Evolutionary conservation across 345 rosid genomes (phyloP), one percentile per base, ranked within the genome.

Genomic region (Bretschneidera sinensis): DNA sequence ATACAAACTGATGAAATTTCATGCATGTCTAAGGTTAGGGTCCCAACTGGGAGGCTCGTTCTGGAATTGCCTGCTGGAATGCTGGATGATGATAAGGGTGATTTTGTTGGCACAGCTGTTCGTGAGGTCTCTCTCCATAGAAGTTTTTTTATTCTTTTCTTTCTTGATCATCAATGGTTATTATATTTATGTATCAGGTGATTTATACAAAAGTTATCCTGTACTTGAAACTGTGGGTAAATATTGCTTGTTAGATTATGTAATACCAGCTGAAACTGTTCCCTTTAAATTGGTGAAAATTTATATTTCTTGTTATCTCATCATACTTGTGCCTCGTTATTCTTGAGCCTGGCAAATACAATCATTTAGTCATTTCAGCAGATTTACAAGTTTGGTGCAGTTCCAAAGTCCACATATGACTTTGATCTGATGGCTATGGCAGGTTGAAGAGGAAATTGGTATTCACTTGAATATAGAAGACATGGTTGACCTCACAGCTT

Each of bases 61-160:
- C 64, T 92, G 83, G 97, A 92, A 68, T 67, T 92, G 83, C 97
- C 97, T 47, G 98, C 98, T 70, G 98, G 98, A 60, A 92, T 87
- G 97, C 71, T 85, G 80, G 90, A 85, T 78, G 96, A 75, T 74
- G 97, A 85, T 72, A 43, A 83, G 70, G 88, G 89, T 56, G 96
- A 85, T 71, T 89, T 89, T 65, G 79, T 89, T 59, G 97, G 97
- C 64, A 85, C 97, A 51, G 98, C 96, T 21, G 89, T 85, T 70
- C 96, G 92, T 17, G 97, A 92, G 96, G 97, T 89, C 57, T 60
- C 54, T 78, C 54, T 61, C 31, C 68, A 20, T 34, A 56, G 43
- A 6, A 18, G 2, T 2, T 19, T 19, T 57, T 20, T 51, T 17
- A 18, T 51, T 17, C 34, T 21, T 35, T 53, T 34, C 34, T 23